Evolutionary conservation across 305 asterid genomes (phyloP).

Genomic region (Fraxinus velutina): DNA sequence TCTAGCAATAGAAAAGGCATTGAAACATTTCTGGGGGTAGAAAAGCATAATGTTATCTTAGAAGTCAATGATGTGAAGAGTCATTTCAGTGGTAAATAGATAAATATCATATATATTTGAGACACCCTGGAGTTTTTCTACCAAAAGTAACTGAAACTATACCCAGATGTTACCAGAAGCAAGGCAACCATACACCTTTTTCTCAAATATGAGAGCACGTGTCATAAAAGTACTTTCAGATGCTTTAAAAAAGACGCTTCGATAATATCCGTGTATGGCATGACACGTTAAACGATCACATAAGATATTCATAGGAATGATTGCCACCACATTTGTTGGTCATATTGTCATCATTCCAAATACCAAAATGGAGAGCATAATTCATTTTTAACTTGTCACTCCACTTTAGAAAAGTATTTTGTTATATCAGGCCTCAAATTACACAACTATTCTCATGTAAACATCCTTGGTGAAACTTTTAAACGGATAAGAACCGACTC

Average conservation of each 20-base stretch:
- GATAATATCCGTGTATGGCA: not conserved
- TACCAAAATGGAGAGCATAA: not conserved
- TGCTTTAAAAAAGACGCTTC: not conserved
- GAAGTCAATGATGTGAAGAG: not conserved
- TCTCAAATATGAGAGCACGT: not conserved
- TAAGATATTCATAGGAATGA: not conserved
- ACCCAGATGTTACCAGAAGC: not conserved
- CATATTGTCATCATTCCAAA: not conserved
- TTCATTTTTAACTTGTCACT: not conserved
- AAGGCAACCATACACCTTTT: not conserved
- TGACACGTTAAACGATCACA: not conserved
- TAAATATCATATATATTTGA: not conserved
- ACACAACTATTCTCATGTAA: not conserved
- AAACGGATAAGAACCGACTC: not conserved
- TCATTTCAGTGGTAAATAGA: not conserved
- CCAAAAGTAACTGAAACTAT: not conserved
- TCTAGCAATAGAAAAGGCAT: not conserved
- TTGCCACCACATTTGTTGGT: not conserved
- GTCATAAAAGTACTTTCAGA: not conserved
- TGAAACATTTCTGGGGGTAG: not conserved
- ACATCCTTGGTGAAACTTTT: not conserved
- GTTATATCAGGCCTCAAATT: not conserved
- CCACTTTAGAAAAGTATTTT: not conserved
- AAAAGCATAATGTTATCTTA: not conserved
- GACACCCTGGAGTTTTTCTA: not conserved